These are phyloP conservation scores for Coniochaeta sp. DNA, from an alignment of 2,329 filamentous ascomycete genomes.

Conservation along the genomic window DNA sequence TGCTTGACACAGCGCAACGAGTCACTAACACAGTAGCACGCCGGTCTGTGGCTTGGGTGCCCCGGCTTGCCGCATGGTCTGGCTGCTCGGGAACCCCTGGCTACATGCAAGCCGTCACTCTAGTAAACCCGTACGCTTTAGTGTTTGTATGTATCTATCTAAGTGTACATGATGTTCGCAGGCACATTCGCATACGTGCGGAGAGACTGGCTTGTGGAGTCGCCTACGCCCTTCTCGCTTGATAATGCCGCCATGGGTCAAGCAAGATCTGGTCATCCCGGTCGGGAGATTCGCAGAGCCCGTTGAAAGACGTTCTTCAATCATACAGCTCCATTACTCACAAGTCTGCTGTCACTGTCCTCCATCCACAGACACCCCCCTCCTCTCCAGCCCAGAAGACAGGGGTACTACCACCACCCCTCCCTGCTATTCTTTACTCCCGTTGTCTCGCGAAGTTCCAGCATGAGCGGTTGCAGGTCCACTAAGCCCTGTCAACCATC, in stretches of 20 bases:
- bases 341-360: not conserved
- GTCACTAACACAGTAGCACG: slow-evolving; percentile 7
- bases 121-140: not conserved
- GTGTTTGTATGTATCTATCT: not conserved
- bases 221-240: not conserved
- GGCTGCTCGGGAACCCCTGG: not conserved
- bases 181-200: not conserved
- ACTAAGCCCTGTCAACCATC: slow-evolving; percentile 2
- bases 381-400: not conserved
- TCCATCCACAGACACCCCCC: slow-evolving; percentile 3
- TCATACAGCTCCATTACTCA: not conserved
- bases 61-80: slow-evolving; percentile 5
- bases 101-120: not conserved
- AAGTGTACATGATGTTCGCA: not conserved
- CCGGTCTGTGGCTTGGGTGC: slow-evolving; percentile 10
- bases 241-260: not conserved
- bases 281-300: not conserved
- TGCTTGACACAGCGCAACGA: slow-evolving; percentile 4
- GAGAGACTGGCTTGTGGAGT: not conserved
- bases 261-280: not conserved
- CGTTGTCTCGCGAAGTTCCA: not conserved
- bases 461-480: not conserved
- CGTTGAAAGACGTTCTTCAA: not conserved
- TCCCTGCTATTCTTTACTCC: not conserved
- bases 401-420: not conserved